A percentile compares a stretch with the other conserved stretches of the same genome.
These are phyloP conservation scores for Fusarium transvaalense DNA, from an alignment of 2,329 filamentous ascomycete genomes.

Conservation along the genomic window DNA sequence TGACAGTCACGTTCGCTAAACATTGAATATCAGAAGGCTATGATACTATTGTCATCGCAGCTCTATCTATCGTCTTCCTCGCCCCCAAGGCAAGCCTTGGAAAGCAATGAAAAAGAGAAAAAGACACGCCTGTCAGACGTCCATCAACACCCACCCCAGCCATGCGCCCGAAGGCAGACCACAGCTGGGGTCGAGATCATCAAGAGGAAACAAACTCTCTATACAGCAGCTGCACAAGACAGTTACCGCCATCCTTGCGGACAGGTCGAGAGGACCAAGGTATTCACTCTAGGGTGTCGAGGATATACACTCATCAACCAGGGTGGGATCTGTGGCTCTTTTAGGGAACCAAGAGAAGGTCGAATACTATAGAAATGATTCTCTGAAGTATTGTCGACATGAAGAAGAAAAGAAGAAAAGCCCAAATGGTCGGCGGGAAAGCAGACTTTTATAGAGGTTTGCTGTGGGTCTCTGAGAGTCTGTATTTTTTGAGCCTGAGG, in stretches of 20 bases:
- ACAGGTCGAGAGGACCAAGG: slow-evolving; percentile 45
- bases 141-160: slow-evolving; percentile 85
- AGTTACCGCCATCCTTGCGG: slow-evolving; percentile 67
- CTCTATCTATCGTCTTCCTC: slow-evolving; percentile 61
- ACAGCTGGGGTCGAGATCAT: slow-evolving; percentile 88
- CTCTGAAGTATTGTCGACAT: slow-evolving; percentile 76
- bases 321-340: slow-evolving; percentile 90
- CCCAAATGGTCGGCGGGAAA: slow-evolving; percentile 45
- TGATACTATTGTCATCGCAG: not conserved
- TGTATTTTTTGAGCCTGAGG: slow-evolving; percentile 15
- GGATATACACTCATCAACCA: slow-evolving; percentile 70
- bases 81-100: slow-evolving; percentile 59
- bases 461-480: slow-evolving; percentile 1
- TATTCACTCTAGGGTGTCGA: slow-evolving; percentile 67
- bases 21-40: not conserved
- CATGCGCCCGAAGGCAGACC: slow-evolving; percentile 82
- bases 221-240: slow-evolving; percentile 66
- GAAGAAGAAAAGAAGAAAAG: slow-evolving; percentile 63
- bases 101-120: slow-evolving; percentile 68
- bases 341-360: slow-evolving; percentile 91
- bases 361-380: slow-evolving; percentile 99
- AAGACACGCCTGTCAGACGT: slow-evolving; percentile 82
- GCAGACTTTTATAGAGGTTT: slow-evolving; percentile 21
- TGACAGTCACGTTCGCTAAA: slow-evolving; percentile 2
- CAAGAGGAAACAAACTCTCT: slow-evolving; percentile 77